These are phyloP conservation scores for Blastomyces parvus DNA, from an alignment of 2,329 filamentous ascomycete species.

Conservation along the genomic window DNA sequence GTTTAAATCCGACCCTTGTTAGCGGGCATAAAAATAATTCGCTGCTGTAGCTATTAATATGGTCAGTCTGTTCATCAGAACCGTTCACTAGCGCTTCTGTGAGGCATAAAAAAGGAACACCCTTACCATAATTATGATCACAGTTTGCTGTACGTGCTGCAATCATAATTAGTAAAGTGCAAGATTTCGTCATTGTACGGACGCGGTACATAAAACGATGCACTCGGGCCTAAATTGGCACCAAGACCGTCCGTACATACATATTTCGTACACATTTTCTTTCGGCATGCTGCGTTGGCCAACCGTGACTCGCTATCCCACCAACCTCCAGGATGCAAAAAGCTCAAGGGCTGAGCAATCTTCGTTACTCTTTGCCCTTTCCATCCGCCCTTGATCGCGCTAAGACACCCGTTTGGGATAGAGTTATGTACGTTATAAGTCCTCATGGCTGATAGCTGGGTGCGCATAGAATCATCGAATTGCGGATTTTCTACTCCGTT, in stretches of 20 bases:
- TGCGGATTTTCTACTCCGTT: not conserved
- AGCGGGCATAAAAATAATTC: not conserved
- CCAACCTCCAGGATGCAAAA: not conserved
- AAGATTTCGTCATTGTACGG: slow-evolving; percentile 3
- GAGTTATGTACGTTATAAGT: not conserved
- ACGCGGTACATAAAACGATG: not conserved
- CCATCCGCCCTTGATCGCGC: not conserved
- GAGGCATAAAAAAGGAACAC: not conserved
- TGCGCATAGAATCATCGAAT: not conserved
- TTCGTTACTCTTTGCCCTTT: slow-evolving; percentile 2
- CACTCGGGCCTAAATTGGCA: not conserved
- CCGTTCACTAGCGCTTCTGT: not conserved
- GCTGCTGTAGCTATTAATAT: slow-evolving; percentile 3
- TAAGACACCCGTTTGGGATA: not conserved
- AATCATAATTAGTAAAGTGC: not conserved
- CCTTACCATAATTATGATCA: not conserved
- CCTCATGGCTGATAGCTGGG: not conserved
- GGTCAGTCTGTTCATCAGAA: not conserved
- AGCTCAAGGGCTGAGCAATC: not conserved
- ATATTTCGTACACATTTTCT: not conserved
- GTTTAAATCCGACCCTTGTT: not conserved
- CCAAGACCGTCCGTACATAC: not conserved
- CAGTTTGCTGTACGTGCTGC: not conserved
- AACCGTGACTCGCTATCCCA: slow-evolving; percentile 1
- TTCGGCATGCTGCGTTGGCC: not conserved